These are phyloP conservation scores for Pythium grandisporangium DNA, from an alignment of 352 stramenopile species.

Conservation along the genomic window DNA sequence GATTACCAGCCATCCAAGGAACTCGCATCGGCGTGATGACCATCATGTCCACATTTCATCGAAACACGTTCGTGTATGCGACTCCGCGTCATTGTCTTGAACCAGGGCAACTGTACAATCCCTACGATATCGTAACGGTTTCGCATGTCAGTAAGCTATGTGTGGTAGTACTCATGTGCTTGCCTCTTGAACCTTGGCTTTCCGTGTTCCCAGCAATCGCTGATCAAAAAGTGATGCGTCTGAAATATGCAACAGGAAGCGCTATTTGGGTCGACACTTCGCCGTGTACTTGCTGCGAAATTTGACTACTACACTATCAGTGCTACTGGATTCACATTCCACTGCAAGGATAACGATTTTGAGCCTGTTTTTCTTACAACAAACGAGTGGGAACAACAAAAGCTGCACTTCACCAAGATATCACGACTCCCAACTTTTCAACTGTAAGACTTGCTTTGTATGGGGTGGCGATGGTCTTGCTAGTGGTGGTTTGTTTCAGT, in stretches of 20 bases:
- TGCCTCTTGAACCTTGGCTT: too few relatives aligned
- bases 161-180: background rate
- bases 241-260: slow-evolving; percentile 10
- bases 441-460: slow-evolving; percentile 14
- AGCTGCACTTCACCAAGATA: slow-evolving; percentile 30
- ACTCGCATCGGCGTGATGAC: too few relatives aligned
- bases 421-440: slow-evolving; percentile 33
- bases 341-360: slow-evolving; percentile 37
- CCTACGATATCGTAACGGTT: slow-evolving; percentile 55
- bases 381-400: slow-evolving; percentile 42
- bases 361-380: slow-evolving; percentile 28
- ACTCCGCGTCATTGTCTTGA: slow-evolving; percentile 50
- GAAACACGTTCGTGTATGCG: slow-evolving; percentile 57
- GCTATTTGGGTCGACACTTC: slow-evolving; percentile 8
- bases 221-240: too few relatives aligned
- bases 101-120: slow-evolving; percentile 34
- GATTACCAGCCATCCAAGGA: too few relatives aligned
- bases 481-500: too few relatives aligned
- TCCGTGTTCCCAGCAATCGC: too few relatives aligned
- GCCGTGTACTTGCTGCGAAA: slow-evolving; percentile 2
- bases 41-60: slow-evolving; percentile 11
- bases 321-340: slow-evolving; percentile 42
- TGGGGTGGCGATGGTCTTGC: too few relatives aligned
- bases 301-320: slow-evolving; percentile 74
- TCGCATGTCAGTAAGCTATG: slow-evolving; percentile 26